Conservation (phyloP, 805 yeast genomes). For the Lachancea thermotolerans region DNA sequence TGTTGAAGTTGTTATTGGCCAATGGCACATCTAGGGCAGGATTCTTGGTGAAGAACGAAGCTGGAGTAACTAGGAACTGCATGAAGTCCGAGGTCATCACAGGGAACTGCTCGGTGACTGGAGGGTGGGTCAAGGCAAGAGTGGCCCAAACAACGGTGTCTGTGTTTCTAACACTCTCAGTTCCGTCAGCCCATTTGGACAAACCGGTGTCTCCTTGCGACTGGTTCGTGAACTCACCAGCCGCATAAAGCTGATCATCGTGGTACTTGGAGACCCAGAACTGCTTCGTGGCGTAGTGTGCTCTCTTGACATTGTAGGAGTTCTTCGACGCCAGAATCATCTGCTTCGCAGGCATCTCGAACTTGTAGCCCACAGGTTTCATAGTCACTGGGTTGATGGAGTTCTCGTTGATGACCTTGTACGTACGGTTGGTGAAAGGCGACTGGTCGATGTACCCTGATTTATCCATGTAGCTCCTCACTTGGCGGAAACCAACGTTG, state of each 20-base stretch:
- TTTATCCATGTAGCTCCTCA: constrained; percentile 59
- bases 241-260: constrained; percentile 68
- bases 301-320: constrained; percentile 64
- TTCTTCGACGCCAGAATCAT: constrained; percentile 61
- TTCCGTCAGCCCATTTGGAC: constrained; percentile 62
- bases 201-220: constrained; percentile 65
- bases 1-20: constrained; percentile 59
- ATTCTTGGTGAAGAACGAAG: constrained; percentile 68
- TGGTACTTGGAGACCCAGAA: constrained; percentile 75
- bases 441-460: constrained; percentile 69
- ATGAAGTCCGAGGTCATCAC: constrained; percentile 83
- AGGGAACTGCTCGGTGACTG: constrained; percentile 82
- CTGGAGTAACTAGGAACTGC: constrained; percentile 59
- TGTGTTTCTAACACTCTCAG: constrained; percentile 62
- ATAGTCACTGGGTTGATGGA: constrained; percentile 61
- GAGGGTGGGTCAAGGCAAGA: constrained; percentile 73
- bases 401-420: constrained; percentile 69
- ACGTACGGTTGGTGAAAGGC: constrained; percentile 67
- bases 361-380: constrained; percentile 71
- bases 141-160: constrained; percentile 80
- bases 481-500: constrained; percentile 62
- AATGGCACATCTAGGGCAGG: constrained; percentile 77
- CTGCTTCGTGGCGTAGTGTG: constrained; percentile 68
- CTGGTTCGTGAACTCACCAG: constrained; percentile 84
- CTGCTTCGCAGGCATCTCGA: constrained; percentile 67